These are phyloP conservation scores for Candida albicans DNA, from an alignment of 1,139 yeast species.

Conservation along the genomic window DNA sequence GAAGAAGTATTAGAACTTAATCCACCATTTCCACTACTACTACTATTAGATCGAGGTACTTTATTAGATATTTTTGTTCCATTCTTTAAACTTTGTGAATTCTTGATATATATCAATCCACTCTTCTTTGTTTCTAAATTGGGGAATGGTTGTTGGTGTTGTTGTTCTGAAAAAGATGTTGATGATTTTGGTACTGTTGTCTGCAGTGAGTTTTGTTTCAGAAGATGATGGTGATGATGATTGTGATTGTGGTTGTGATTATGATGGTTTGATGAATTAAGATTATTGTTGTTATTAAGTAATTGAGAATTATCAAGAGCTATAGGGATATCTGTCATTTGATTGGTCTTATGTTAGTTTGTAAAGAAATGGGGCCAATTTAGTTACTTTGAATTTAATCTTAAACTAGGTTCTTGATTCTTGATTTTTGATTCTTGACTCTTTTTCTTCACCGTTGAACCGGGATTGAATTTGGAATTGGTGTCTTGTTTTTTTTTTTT, in stretches of 20 bases:
- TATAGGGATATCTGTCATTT: conserved; percentile 13
- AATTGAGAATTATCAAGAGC: conserved; percentile 7
- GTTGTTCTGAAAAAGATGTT: not conserved
- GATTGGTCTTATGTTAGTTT: not conserved
- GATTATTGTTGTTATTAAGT: conserved; percentile 2
- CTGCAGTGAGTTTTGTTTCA: conserved; percentile 1
- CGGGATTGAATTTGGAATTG: too few species aligned
- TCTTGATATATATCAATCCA: conserved; percentile 12
- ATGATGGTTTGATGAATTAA: not conserved
- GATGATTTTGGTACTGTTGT: conserved; percentile 1
- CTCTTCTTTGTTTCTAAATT: conserved; percentile 12
- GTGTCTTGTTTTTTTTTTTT: too few species aligned
- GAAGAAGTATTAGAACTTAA: not conserved
- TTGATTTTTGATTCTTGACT: too few species aligned
- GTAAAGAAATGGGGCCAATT: not conserved
- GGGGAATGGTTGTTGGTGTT: conserved; percentile 12
- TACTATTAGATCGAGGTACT: conserved; percentile 2
- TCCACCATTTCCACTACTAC: not conserved
- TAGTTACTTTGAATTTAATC: not conserved
- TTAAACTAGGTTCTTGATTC: too few species aligned
- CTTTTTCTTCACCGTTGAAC: too few species aligned
- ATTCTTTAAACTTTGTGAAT: conserved; percentile 2
- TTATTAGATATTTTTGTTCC: conserved; percentile 1
- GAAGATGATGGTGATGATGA: conserved; percentile 1
- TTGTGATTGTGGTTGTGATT: not conserved